Conservation (phyloP, 768 basidiomycete species). For the Rubroboletus pulcherrimus region DNA sequence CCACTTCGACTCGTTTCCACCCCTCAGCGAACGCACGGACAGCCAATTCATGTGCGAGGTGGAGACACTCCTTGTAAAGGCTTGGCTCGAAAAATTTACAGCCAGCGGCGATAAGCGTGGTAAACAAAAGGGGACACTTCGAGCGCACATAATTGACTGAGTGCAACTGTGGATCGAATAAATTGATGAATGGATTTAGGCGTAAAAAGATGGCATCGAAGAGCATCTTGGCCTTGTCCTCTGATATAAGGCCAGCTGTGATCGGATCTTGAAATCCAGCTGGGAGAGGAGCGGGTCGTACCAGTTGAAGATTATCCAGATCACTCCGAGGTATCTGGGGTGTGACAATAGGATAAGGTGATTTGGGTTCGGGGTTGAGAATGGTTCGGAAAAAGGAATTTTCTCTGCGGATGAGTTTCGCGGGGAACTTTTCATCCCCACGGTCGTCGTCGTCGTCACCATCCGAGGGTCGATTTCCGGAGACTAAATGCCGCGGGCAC, state of each 20-base stretch:
- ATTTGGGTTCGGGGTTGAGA: conserved; percentile 64
- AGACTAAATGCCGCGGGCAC: conserved; percentile 14
- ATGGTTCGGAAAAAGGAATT: conserved; percentile 83
- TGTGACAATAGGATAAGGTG: conserved; percentile 30
- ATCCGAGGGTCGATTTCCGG: conserved; percentile 28
- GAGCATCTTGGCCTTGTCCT: conserved; percentile 64
- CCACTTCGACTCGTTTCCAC: conserved; percentile 82
- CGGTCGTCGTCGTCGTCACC: conserved; percentile 67
- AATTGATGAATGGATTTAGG: conserved; percentile 84
- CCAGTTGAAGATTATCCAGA: conserved; percentile 34
- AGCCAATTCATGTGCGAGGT: conserved; percentile 71
- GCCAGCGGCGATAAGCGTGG: conserved; percentile 77
- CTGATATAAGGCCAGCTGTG: conserved; percentile 63
- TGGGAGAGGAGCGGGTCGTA: conserved; percentile 35
- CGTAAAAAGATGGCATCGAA: conserved; percentile 80
- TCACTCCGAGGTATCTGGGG: conserved; percentile 32
- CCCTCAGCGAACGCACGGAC: conserved; percentile 72
- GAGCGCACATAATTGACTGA: conserved; percentile 75
- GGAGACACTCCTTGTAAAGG: conserved; percentile 63
- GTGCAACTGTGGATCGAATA: conserved; percentile 86
- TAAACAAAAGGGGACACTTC: conserved; percentile 80
- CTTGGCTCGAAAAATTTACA: conserved; percentile 79
- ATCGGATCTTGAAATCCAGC: conserved; percentile 61
- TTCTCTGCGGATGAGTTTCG: conserved; percentile 69
- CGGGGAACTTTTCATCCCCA: conserved; percentile 68